Evolutionary conservation across 805 yeast genomes (phyloP).

Genomic region (Starmerella sirachaensis): DNA sequence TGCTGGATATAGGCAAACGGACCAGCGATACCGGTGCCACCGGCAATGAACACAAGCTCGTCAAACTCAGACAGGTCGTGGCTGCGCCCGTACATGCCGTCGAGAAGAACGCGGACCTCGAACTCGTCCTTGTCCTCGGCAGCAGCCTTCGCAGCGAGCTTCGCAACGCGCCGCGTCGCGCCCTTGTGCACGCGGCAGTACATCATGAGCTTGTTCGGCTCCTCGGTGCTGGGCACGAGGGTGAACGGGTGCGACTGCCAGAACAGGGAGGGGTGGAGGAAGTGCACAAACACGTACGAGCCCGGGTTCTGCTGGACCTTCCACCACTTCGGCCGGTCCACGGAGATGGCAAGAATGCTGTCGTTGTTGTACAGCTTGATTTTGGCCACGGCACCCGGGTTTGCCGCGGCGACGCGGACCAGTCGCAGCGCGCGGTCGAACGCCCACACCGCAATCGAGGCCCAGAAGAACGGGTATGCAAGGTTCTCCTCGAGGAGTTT

Average conservation of each 20-base stretch:
- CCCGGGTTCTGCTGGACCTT: constrained; percentile 38
- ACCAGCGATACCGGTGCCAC: constrained; percentile 64
- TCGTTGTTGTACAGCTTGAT: constrained; percentile 11
- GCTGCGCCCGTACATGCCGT: constrained; percentile 61
- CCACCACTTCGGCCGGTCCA: constrained; percentile 36
- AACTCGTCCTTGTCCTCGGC: constrained; percentile 8
- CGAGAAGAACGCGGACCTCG: constrained; percentile 29
- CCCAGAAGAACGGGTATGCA: constrained; percentile 33
- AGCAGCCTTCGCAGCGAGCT: not conserved
- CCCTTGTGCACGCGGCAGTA: constrained; percentile 37
- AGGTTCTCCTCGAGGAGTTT: constrained; percentile 4
- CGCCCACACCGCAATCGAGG: constrained; percentile 55
- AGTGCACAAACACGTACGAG: constrained; percentile 42
- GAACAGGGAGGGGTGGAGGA: constrained; percentile 37
- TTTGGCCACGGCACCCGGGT: constrained; percentile 3
- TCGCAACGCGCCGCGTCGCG: constrained; percentile 32
- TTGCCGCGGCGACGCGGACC: constrained; percentile 32
- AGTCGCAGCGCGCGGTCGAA: constrained; percentile 52
- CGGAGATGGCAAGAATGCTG: constrained; percentile 23
- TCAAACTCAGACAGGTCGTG: constrained; percentile 40
- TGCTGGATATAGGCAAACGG: constrained; percentile 16
- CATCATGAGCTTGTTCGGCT: constrained; percentile 19
- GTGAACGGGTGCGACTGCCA: constrained; percentile 75
- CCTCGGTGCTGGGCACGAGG: constrained; percentile 11
- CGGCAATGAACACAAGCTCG: constrained; percentile 50